Base-by-base conservation (phyloP, 108 stramenopile species). In the Nannochloropsis gaditana region DNA sequence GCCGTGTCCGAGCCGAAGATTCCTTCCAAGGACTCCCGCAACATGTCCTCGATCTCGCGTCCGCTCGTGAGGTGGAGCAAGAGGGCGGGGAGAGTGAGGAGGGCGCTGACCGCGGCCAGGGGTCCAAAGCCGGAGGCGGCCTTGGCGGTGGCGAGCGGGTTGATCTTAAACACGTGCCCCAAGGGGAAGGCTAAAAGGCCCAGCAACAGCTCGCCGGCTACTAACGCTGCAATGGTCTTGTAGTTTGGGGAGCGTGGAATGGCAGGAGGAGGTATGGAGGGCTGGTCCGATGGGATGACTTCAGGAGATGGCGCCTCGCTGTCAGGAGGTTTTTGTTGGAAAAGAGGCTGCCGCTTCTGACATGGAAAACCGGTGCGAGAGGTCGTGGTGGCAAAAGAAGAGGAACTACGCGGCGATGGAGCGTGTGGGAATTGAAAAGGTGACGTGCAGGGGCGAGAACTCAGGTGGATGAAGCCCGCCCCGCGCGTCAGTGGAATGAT, bases 1-100 rank as follows among this genome's bases (percentile, higher is more conserved):
- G 59, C 59, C 59, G 59, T 73, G 19, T 73, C 59, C n/a, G 59
- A 73, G 8, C 59, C 59, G n/a, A 73, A 73, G n/a, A 73, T 73
- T 4, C 59, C 59, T 73, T 73, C 59, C 59, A 73, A n/a, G 19
- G 59, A 73, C n/a, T 73, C 59, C 59, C 59, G 59, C 59, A 73
- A 73, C 59, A 73, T 73, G 59, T 73, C 59, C 59, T 73, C 59
- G 59, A 73, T 73, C n/a, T 73, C 59, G 4, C 59, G 3, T 15
- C 59, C 59, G 6, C 19, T n/a, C 19, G 59, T n/a, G n/a, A 73
- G n/a, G 8, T 73, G 59, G 59, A 73, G 59, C 4, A 73, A n/a
- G 19, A 73, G n/a, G 59, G 59, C 59, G 3, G 59, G 59, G 59
- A 73, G 59, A n/a, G 59, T 73, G 19, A 73, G 59, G 19, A 73